A percentile compares a stretch with the other conserved stretches of the same genome.
Evolutionary conservation across 176 grass and related monocot genomes (phyloP).

Genomic region (Tillandsia fasciculata): DNA sequence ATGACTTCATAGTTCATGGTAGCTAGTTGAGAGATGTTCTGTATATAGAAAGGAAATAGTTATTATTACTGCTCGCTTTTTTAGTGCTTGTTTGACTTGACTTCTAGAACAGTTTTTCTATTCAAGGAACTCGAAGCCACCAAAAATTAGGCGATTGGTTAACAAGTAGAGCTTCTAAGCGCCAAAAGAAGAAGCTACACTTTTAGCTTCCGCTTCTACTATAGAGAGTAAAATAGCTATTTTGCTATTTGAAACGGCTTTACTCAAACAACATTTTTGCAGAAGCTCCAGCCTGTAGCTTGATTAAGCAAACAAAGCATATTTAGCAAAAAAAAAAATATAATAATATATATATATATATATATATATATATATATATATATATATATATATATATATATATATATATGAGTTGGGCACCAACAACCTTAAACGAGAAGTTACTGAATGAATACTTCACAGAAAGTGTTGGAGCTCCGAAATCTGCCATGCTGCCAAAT

Average conservation of each 20-base stretch:
- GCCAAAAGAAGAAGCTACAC: no score
- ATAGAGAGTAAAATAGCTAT: no score
- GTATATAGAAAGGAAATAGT: slow-evolving; percentile 4
- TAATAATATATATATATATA: no score
- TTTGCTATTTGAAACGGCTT: no score
- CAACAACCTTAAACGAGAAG: slow-evolving; percentile 86
- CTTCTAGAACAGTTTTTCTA: background rate
- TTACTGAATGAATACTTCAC: slow-evolving; percentile 97
- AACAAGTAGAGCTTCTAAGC: no score
- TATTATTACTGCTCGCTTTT: no score
- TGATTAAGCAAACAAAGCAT: background rate
- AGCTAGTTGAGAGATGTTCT: slow-evolving; percentile 96
- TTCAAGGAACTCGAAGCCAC: background rate
- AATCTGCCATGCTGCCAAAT: slow-evolving; percentile 91
- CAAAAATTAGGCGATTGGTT: no score
- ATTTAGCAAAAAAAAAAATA: no score
- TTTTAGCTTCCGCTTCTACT: no score
- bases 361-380: no score
- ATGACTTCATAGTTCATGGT: slow-evolving; percentile 95
- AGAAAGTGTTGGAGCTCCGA: slow-evolving; percentile 38
- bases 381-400: no score
- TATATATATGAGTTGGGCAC: background rate
- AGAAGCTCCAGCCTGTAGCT: background rate
- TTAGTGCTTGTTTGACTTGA: background rate
- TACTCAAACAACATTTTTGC: background rate